phyloP scores from a whole-genome alignment of 306 rosid species.

The Trichosanthes cucumerina region DNA sequence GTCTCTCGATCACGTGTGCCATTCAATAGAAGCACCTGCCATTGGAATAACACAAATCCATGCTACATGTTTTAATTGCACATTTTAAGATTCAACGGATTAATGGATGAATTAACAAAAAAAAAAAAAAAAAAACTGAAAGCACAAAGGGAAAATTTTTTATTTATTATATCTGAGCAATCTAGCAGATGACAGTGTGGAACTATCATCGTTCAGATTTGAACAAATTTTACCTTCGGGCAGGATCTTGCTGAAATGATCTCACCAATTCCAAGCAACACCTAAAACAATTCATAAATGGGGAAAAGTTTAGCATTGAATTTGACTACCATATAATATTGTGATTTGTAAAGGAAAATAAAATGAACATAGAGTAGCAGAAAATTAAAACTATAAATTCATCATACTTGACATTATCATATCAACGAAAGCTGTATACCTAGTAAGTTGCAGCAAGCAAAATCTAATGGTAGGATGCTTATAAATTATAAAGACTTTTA shows the following conservation, averaged over 20 bases:
- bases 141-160: not conserved
- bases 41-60: not conserved
- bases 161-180: not conserved
- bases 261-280: slow-evolving; percentile 81
- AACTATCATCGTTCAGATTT: not conserved
- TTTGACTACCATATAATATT: not conserved
- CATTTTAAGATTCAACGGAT: not conserved
- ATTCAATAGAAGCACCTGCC: slow-evolving; percentile 67
- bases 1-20: slow-evolving; percentile 81
- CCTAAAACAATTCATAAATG: slow-evolving; percentile 31
- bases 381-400: not conserved
- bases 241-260: slow-evolving; percentile 78
- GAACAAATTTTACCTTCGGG: slow-evolving; percentile 49
- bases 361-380: not conserved
- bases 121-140: not conserved
- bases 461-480: not conserved
- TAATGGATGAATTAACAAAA: not conserved
- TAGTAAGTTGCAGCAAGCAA: not conserved
- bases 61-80: not conserved
- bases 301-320: not conserved
- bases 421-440: not conserved
- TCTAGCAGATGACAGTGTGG: not conserved
- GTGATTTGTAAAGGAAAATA: not conserved
- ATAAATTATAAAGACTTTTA: slow-evolving; percentile 23
- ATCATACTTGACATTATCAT: not conserved